Base-by-base conservation (phyloP, 2,329 filamentous ascomycete species). In the Byssochlamys sp. region DNA sequence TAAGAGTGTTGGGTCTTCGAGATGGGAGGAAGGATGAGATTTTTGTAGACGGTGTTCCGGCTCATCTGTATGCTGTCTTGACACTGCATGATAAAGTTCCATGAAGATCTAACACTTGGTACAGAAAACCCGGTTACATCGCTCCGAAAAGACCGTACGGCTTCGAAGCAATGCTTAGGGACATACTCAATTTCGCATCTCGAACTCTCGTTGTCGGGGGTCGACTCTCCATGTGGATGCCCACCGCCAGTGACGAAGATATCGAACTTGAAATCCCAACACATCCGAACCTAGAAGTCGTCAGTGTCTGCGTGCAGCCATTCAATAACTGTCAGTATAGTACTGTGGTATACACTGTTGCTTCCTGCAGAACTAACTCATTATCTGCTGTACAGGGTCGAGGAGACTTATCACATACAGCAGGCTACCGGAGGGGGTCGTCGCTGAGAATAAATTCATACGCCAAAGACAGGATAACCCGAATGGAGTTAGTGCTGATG, bases 211-310 rank as follows among this genome's bases (percentile, higher is more conserved):
- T 96, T 6, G 85, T 90, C 55, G 75, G 84, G 61, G 94, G 90
- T 0, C 81, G 94, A 28, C 72, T 99, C 9, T 89, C 88, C 6
- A 95, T 99, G 78, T 99, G 94, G 94, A 95, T 97, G 89, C 94
- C 94, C 0, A 95, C 91, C 0, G 87, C 90, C 28, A 91, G 90
- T 67, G 86, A 89, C 59, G 83, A 90, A 63, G 82, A 90, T 53
- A 82, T 87, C 58, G 88, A 92, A 68, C 84, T 96, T 25, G 79
- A 84, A 0, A 81, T 92, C 12, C 92, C 92, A 0, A 81, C 79
- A 24, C 90, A 97, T 69, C 87, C 88, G 0, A 84, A 82, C 58
- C 75, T 99, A 12, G 82, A 88, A 65, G 76, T 92, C 26, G 81
- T 91, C 24, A 85, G 82, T 50, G 82, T 91, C 29, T 96, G 91